A percentile compares a stretch with the other conserved stretches of the same genome.
Evolutionary conservation across 306 rosid genomes (phyloP).

Genomic region (Acacia melanoxylon): DNA sequence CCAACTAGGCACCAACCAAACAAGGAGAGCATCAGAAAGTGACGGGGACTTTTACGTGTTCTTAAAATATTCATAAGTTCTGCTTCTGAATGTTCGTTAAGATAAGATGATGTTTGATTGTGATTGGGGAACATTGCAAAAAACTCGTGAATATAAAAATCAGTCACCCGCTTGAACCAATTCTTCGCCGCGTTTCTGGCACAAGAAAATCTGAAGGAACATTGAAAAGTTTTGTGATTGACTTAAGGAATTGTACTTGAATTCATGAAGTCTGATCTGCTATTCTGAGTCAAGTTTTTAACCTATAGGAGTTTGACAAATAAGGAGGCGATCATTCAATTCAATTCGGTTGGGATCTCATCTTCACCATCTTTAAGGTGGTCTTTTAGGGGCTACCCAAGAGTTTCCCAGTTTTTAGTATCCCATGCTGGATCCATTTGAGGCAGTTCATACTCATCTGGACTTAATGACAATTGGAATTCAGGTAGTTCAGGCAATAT

Average conservation of each 20-base stretch:
- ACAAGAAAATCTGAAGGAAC: neutral
- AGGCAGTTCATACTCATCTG: constrained; percentile 80
- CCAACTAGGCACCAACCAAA: neutral
- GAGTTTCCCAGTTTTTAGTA: constrained; percentile 54
- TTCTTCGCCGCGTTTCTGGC: neutral
- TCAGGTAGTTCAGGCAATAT: constrained; percentile 86
- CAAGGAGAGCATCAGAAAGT: neutral
- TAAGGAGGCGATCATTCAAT: constrained; percentile 14
- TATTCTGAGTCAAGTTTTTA: constrained; percentile 9
- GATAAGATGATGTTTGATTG: constrained; percentile 12
- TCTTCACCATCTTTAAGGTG: constrained; percentile 70
- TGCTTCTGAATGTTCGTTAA: neutral
- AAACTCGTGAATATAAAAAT: neutral
- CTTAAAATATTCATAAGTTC: neutral
- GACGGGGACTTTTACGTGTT: constrained; percentile 5
- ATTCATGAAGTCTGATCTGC: neutral
- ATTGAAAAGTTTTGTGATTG: neutral
- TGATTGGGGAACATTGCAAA: neutral
- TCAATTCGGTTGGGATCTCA: constrained; percentile 42
- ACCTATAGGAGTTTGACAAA: constrained; percentile 7
- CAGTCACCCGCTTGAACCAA: neutral
- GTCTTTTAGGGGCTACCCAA: constrained; percentile 62
- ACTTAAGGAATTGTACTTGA: neutral
- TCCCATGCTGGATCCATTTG: constrained; percentile 76
- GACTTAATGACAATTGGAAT: constrained; percentile 78